Base-by-base conservation (phyloP, 768 basidiomycete genomes). In the Boletellus ananas region DNA sequence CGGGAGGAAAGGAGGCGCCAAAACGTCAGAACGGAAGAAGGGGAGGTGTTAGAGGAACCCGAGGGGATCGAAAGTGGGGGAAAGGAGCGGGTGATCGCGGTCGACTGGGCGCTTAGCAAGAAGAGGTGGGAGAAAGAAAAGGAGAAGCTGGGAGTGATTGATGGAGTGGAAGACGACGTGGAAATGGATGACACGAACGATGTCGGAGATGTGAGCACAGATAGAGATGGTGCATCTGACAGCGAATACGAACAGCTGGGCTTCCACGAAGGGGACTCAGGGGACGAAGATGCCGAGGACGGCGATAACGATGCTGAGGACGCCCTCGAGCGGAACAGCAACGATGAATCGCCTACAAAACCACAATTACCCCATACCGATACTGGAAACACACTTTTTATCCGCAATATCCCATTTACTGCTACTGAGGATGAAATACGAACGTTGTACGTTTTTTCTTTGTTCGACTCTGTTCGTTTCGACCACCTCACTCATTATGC, bases 101-200 rank as follows among this genome's bases (percentile, higher is more conserved):
- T 98, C 23, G 94, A 97, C 72, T 97, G 93, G 91, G 95, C 94
- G 4, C 68, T 97, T 64, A 91, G 92, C 66, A 95, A 96, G 71
- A 87, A 90, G 42, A 87, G 84, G 69, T 96, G 91, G 90, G 78
- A 90, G 65, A 84, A 87, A 64, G 87, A 85, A 58, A 81, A 83
- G 68, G 78, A 77, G 39, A 81, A 84, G 64, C 50, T 78, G 7
- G 23, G 23, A 25, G 23, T 25, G 23, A 25, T 6, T 25, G 23
- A 60, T 18, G 43, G 18, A 0, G 57, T 55, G 27, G 75, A 67
- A 35, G 70, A 58, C 11, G 71, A 65, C 8, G 69, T 49, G 27
- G 61, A 69, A 34, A 74, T 67, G 55, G 50, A 55, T 25, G 70
- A 65, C 41, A 67, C 65, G 3, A 58, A 58, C 6, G 23, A 25